Base-by-base conservation (phyloP, 1,139 yeast genomes). In the Pichia sp. region DNA sequence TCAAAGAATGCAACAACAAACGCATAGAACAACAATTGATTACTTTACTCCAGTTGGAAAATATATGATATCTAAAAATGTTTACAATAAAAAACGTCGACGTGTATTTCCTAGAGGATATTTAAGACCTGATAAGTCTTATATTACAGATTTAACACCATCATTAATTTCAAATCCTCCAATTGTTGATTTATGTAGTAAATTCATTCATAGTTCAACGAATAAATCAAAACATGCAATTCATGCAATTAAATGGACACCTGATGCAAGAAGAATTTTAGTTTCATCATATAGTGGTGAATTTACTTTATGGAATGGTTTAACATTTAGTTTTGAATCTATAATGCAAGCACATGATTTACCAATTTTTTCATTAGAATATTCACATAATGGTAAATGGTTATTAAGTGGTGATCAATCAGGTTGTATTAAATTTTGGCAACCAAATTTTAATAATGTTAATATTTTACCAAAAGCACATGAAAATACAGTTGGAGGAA, bases 331-430 rank as follows among this genome's bases (percentile, higher is more conserved):
- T 61, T 90, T 92, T 61, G 99, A 92, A 63, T 87, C 96, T 42
- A 89, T 94, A 55, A 92, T 90, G 94, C 98, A 92, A 68, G 97
- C 98, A 1, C 98, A 94, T 65, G 98, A 94, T 62, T 75, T 84
- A 50, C 90, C 97, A 0, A 84, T 92, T 30, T 74, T 92, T 29
- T 73, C 94, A 1, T 69, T 87, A 60, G 76, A 78, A 51, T 94
- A 90, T 64, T 82, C 94, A 10, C 95, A 89, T 62, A 84, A 84
- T 52, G 97, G 89, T 51, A 97, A 90, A 54, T 92, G 97, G 97
- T 72, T 92, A 50, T 69, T 92, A 31, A 82, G 94, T 58, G 96
- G 96, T 34, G 98, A 92, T 64, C 94, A 89, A 58, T 90, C 83
- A 49, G 99, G 98, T 30, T 73, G 74, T 10, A 76, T 92, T 57